These are phyloP conservation scores for Aspergillus caelatus DNA, from an alignment of 2,329 filamentous ascomycete genomes.

Conservation along the genomic window DNA sequence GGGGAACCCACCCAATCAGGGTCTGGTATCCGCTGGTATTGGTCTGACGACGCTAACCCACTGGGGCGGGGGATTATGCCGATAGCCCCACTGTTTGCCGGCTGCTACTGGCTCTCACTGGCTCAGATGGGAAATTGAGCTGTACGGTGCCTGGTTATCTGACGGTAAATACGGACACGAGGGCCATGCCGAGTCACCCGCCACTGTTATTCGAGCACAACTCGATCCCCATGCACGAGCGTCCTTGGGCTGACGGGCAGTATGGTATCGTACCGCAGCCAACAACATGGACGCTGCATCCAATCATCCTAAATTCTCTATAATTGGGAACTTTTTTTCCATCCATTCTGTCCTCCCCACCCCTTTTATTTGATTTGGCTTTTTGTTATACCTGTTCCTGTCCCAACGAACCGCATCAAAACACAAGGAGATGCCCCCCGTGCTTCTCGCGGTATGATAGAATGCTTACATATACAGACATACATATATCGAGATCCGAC, in stretches of 20 bases:
- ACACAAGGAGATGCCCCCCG: not conserved
- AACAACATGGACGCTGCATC: not conserved
- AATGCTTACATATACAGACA: too few species aligned
- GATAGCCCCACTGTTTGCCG: not conserved
- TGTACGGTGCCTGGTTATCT: constrained; percentile 29
- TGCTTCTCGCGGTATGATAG: not conserved
- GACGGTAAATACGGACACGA: constrained; percentile 22
- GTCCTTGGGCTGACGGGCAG: not conserved
- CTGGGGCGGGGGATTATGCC: not conserved
- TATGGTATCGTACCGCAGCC: constrained; percentile 3
- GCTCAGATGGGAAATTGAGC: not conserved
- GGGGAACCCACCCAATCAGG: constrained; percentile 18
- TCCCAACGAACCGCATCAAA: not conserved
- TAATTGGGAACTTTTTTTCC: constrained; percentile 3
- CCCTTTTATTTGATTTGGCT: not conserved
- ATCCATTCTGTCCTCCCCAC: not conserved
- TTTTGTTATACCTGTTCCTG: not conserved
- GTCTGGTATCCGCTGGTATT: constrained; percentile 1
- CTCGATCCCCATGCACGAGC: not conserved
- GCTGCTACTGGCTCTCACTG: not conserved
- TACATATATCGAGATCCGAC: not conserved
- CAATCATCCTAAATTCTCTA: constrained; percentile 3
- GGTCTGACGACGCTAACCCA: constrained; percentile 7
- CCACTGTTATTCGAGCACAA: not conserved
- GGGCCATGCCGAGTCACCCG: not conserved